These are phyloP conservation scores for Nakazawaea ambrosiae DNA, from an alignment of 805 yeast genomes.

Conservation along the genomic window DNA sequence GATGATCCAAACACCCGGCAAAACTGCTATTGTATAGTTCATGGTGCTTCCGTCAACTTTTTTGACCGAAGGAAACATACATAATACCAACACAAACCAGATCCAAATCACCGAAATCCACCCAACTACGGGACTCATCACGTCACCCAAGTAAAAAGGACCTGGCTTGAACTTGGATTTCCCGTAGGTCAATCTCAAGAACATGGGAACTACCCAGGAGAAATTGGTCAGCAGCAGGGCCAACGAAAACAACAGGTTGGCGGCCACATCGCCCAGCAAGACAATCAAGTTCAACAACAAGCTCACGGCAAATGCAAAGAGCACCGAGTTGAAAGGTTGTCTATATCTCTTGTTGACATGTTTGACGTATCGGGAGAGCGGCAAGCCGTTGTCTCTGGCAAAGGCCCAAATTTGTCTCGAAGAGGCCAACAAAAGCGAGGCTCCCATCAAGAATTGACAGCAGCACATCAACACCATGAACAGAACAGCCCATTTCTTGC, in stretches of 20 bases:
- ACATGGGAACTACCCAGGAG: constrained; percentile 37
- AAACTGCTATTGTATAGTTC: constrained; percentile 30
- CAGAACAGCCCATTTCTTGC: constrained; percentile 42
- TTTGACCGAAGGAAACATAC: constrained; percentile 32
- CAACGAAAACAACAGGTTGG: constrained; percentile 40
- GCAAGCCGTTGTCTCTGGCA: constrained; percentile 45
- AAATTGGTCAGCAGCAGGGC: constrained; percentile 27
- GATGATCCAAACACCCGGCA: constrained; percentile 23
- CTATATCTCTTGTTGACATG: constrained; percentile 32
- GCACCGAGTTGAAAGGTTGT: constrained; percentile 38
- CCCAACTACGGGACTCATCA: constrained; percentile 26
- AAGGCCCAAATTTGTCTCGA: constrained; percentile 48
- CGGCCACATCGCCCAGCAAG: constrained; percentile 34
- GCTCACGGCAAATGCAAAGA: constrained; percentile 30
- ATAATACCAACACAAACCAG: constrained; percentile 22
- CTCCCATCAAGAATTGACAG: constrained; percentile 43
- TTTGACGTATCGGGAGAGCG: constrained; percentile 34
- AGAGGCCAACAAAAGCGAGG: constrained; percentile 38
- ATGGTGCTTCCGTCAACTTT: constrained; percentile 24
- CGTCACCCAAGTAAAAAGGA: constrained; percentile 31
- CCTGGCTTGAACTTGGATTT: constrained; percentile 35
- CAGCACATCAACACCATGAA: constrained; percentile 40
- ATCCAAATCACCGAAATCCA: constrained; percentile 25
- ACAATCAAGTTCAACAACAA: constrained; percentile 29
- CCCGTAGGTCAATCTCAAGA: constrained; percentile 33